phyloP scores from a whole-genome alignment of 1,139 yeast species.

The Taphrina sp. region DNA sequence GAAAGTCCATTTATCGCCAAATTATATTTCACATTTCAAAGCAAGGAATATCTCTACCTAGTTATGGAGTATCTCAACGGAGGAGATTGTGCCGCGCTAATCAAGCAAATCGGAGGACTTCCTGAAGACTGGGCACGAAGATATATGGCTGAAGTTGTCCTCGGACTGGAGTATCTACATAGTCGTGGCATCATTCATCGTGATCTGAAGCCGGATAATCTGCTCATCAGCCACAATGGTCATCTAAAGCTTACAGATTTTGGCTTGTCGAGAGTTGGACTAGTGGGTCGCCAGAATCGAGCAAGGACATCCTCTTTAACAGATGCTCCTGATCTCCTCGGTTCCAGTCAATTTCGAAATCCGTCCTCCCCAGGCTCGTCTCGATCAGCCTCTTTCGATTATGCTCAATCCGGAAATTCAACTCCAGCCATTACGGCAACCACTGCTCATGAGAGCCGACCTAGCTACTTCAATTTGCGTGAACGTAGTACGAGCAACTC shows the following conservation, averaged over 20 bases:
- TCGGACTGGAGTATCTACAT: conserved; percentile 88
- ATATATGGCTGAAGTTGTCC: conserved; percentile 84
- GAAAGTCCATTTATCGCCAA: conserved; percentile 94
- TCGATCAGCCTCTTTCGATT: conserved; percentile 34
- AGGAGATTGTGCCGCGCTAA: conserved; percentile 88
- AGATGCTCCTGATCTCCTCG: conserved; percentile 28
- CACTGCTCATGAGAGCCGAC: conserved; percentile 11
- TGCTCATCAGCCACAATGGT: conserved; percentile 79
- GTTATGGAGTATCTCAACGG: conserved; percentile 97
- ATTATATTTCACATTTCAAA: conserved; percentile 83
- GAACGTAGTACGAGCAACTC: conserved; percentile 17
- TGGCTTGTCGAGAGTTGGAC: conserved; percentile 87
- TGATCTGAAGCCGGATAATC: conserved; percentile 91
- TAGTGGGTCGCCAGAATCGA: conserved; percentile 71
- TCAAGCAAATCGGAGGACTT: conserved; percentile 77
- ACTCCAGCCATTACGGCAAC: conserved; percentile 35
- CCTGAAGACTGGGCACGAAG: conserved; percentile 78
- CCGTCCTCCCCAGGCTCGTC: conserved; percentile 18
- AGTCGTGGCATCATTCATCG: conserved; percentile 81
- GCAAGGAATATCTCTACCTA: conserved; percentile 76
- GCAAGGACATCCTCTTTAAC: conserved; percentile 42
- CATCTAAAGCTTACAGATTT: conserved; percentile 92
- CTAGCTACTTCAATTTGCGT: conserved; percentile 25
- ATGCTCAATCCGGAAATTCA: conserved; percentile 32
- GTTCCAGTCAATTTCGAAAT: background rate